Conservation (phyloP, 2,329 filamentous ascomycete genomes). For the Claviceps pazoutovae region DNA sequence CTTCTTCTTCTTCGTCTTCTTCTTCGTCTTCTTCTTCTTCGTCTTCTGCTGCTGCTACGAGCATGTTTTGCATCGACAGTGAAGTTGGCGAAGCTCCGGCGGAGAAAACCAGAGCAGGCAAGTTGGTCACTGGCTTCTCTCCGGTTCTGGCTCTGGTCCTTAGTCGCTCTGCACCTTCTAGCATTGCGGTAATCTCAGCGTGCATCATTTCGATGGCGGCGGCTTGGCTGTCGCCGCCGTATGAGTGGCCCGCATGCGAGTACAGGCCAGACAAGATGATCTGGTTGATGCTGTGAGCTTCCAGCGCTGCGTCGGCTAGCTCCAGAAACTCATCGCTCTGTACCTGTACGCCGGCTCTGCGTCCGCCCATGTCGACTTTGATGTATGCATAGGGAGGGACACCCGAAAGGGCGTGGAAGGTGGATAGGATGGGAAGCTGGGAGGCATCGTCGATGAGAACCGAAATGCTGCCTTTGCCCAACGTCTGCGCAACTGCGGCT, state of each 20-base stretch:
- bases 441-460: slow-evolving; percentile 56
- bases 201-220: slow-evolving; percentile 18
- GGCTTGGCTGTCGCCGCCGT: slow-evolving; percentile 27
- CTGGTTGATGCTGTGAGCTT: slow-evolving; percentile 14
- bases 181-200: slow-evolving; percentile 17
- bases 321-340: slow-evolving; percentile 36
- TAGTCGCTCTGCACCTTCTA: slow-evolving; percentile 13
- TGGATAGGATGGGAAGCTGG: slow-evolving; percentile 39
- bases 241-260: slow-evolving; percentile 60
- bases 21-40: not conserved
- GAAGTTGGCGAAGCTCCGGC: slow-evolving; percentile 68
- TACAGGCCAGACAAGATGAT: slow-evolving; percentile 51
- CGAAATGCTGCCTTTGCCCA: slow-evolving; percentile 43
- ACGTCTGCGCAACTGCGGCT: slow-evolving; percentile 34
- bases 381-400: slow-evolving; percentile 45
- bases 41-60: slow-evolving; percentile 1
- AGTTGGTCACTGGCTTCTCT: slow-evolving; percentile 6
- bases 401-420: slow-evolving; percentile 27
- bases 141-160: slow-evolving; percentile 8
- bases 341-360: slow-evolving; percentile 50
- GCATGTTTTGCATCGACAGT: slow-evolving; percentile 14
- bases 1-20: not conserved
- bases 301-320: slow-evolving; percentile 21
- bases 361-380: slow-evolving; percentile 62
- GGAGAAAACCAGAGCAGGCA: slow-evolving; percentile 32